These are phyloP conservation scores for Pythium dissotocum DNA, from an alignment of 352 stramenopile species.

Conservation along the genomic window DNA sequence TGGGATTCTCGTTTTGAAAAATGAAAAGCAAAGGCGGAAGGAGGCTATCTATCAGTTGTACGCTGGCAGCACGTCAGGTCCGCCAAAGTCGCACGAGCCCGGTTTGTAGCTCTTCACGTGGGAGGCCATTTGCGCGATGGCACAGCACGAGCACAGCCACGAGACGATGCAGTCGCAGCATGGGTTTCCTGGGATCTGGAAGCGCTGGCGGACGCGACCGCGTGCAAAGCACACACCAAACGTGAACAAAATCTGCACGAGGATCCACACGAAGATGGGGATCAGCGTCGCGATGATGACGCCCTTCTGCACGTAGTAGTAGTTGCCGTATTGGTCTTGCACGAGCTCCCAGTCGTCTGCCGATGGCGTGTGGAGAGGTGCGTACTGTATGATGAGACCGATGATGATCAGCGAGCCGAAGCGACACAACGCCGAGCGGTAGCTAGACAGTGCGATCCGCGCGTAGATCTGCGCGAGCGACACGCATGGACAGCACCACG, in stretches of 20 bases:
- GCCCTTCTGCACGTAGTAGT: not conserved
- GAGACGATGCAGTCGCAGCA: conserved; percentile 20
- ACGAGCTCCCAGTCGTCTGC: not conserved
- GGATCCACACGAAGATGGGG: conserved; percentile 4
- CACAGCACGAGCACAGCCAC: conserved; percentile 29
- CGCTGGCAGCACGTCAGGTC: conserved; percentile 12
- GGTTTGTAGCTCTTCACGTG: conserved; percentile 27
- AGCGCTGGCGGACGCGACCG: conserved; percentile 16
- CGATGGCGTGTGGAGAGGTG: conserved; percentile 7
- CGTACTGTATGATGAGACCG: conserved; percentile 26
- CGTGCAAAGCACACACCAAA: conserved; percentile 1
- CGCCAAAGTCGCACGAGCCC: conserved; percentile 16
- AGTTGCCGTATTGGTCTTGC: conserved; percentile 8
- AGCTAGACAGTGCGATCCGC: conserved; percentile 21
- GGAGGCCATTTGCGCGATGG: conserved; percentile 27
- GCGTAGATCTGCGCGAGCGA: conserved; percentile 23
- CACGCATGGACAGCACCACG: conserved; percentile 32
- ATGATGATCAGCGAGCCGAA: conserved; percentile 6
- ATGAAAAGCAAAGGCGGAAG: not conserved
- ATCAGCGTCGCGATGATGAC: not conserved
- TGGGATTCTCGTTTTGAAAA: not conserved
- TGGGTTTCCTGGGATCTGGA: conserved; percentile 22
- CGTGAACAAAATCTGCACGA: not conserved
- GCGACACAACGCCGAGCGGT: not conserved
- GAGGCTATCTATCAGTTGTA: conserved; percentile 7